Conservation (phyloP, 768 basidiomycete species). For the Macrolepiota dolichaula region DNA sequence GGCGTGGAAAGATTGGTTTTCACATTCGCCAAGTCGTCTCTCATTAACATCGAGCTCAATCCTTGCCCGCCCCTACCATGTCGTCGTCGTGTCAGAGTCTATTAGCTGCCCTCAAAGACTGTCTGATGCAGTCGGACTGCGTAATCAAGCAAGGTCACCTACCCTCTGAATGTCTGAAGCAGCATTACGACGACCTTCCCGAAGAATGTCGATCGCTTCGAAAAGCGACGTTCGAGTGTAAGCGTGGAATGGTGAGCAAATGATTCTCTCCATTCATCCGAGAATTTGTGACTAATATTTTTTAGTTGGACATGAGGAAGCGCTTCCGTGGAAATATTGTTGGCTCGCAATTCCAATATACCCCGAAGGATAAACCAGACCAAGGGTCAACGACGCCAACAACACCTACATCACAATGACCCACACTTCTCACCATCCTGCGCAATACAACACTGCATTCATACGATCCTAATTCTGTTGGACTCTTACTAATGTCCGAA, state of each 20-base stretch:
- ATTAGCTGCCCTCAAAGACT: slow-evolving; percentile 76
- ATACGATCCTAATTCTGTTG: neutral
- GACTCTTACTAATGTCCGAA: neutral
- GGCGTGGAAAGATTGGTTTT: neutral
- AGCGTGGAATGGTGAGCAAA: slow-evolving; percentile 75
- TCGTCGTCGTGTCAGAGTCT: slow-evolving; percentile 79
- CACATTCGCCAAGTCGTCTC: neutral
- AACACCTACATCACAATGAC: slow-evolving; percentile 2
- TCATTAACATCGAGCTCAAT: neutral
- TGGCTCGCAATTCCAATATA: slow-evolving; percentile 48
- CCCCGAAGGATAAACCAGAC: slow-evolving; percentile 23
- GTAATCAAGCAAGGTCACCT: slow-evolving; percentile 72
- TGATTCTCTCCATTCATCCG: neutral
- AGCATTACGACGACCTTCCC: slow-evolving; percentile 74
- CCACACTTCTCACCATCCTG: neutral
- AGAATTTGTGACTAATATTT: neutral
- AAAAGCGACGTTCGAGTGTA: slow-evolving; percentile 86
- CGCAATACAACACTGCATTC: neutral
- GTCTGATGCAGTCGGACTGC: slow-evolving; percentile 83
- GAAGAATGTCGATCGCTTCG: slow-evolving; percentile 77
- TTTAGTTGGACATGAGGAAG: slow-evolving; percentile 81
- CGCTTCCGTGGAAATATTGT: slow-evolving; percentile 73
- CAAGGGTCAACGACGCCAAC: slow-evolving; percentile 6
- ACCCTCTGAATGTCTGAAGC: slow-evolving; percentile 83
- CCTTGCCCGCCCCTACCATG: slow-evolving; percentile 38